Evolutionary conservation across 495 filamentous ascomycete species (phyloP).

Genomic region (Mytilinidion resinicola): DNA sequence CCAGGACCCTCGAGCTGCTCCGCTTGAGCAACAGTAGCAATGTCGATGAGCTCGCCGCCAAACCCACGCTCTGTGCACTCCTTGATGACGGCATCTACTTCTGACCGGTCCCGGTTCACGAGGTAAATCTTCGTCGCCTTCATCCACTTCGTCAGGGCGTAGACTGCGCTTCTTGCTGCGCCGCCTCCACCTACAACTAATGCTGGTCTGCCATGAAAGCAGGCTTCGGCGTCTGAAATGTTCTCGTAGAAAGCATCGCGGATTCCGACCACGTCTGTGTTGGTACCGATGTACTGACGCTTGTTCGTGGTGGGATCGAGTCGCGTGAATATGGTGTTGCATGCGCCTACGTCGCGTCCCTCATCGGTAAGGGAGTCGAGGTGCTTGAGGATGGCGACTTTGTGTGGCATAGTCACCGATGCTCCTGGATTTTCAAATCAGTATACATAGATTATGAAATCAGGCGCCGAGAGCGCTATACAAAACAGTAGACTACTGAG

Average conservation of each 20-base stretch:
- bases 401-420: slow-evolving; percentile 71
- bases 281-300: slow-evolving; percentile 55
- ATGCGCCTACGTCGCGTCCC: slow-evolving; percentile 60
- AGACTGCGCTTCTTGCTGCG: slow-evolving; percentile 63
- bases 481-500: too few species aligned
- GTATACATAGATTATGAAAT: too few species aligned
- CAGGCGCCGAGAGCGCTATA: too few species aligned
- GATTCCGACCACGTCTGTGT: slow-evolving; percentile 71
- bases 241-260: slow-evolving; percentile 62
- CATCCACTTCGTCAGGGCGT: slow-evolving; percentile 60
- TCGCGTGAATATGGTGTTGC: slow-evolving; percentile 66
- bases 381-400: slow-evolving; percentile 61
- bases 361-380: slow-evolving; percentile 64
- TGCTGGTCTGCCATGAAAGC: slow-evolving; percentile 51
- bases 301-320: slow-evolving; percentile 37
- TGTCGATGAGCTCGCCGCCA: slow-evolving; percentile 47
- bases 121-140: slow-evolving; percentile 61
- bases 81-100: slow-evolving; percentile 57
- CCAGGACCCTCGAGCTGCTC: slow-evolving; percentile 49
- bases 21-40: slow-evolving; percentile 52
- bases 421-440: slow-evolving; percentile 36
- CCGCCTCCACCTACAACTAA: slow-evolving; percentile 63
- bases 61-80: slow-evolving; percentile 50
- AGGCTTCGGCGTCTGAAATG: slow-evolving; percentile 36
- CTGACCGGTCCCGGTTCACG: slow-evolving; percentile 57